Evolutionary conservation across 2,329 filamentous ascomycete species (phyloP), one percentile per base, ranked within the genome.

Genomic region (Xylaria sp.): DNA sequence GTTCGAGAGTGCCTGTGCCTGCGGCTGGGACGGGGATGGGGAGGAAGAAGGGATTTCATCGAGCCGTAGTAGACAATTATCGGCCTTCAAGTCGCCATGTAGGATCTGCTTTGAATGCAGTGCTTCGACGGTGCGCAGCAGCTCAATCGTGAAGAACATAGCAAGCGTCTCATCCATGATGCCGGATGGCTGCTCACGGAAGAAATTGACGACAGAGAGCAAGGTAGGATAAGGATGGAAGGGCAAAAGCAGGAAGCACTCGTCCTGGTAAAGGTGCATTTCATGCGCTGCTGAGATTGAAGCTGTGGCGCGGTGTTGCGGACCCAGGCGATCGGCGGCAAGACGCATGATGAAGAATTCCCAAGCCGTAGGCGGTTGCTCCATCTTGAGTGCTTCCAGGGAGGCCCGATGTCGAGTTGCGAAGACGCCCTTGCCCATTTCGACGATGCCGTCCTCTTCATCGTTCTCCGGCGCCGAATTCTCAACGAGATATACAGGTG

Each of bases 291-390:
- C 86, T 1, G 97, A 89, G 65, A 99, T 85, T 15, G 92, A 96
- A 2, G 92, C 89, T 0, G 89, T 85, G 0, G 91, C 90, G 15
- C 95, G 89, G 66, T 91, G 82, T 33, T 86, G 87, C 0, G 90
- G 85, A 0, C 90, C 91, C 0, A 99, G 84, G 0, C 96, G 91
- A 25, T 87, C 83, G 70, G 95, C 92, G 1, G 92, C 89, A 62
- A 93, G 87, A 1, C 93, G 90, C 83, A 98, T 93, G 79, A 99
- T 96, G 80, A 97, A 92, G 76, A 98, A 99, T 77, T 99, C 96
- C 96, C 96, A 99, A 0, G 92, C 86, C 4, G 90, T 91, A 0
- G 95, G 92, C 0, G 94, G 93, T 36, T 91, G 87, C 80, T 99
- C 96, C 89, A 97, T 94, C 80, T 99, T 99, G 73, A 99, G 85